phyloP scores from a whole-genome alignment of 148 eudicot species.

The Silene latifolia region DNA sequence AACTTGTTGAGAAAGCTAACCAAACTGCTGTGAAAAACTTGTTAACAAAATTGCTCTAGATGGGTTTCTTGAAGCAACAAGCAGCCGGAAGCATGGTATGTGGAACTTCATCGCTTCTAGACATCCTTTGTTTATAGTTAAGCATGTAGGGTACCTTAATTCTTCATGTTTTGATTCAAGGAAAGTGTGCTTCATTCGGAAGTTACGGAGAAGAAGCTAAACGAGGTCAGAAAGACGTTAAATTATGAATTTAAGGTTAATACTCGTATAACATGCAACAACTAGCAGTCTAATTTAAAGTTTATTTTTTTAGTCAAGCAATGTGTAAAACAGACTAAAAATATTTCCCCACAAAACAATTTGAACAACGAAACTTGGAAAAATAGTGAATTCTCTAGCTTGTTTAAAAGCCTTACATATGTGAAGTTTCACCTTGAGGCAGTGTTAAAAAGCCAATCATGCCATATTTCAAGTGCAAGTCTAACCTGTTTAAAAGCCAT shows the following conservation, averaged over 20 bases:
- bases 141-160: neutral
- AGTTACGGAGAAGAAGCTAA: slow-evolving; percentile 60
- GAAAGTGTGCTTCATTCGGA: slow-evolving; percentile 89
- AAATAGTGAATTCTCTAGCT: slow-evolving; percentile 32
- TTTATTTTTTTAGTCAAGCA: neutral
- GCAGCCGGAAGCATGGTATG: slow-evolving; percentile 73
- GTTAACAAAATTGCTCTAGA: slow-evolving; percentile 75
- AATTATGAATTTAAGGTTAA: slow-evolving; percentile 55
- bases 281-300: neutral
- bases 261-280: no score
- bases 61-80: slow-evolving; percentile 66
- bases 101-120: slow-evolving; percentile 1
- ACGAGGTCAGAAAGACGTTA: slow-evolving; percentile 62
- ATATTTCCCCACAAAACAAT: slow-evolving; percentile 32
- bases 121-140: neutral
- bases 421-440: no score
- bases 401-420: no score
- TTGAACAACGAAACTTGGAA: slow-evolving; percentile 27
- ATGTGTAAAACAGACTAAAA: neutral
- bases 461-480: no score
- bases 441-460: no score
- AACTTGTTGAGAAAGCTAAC: slow-evolving; percentile 73
- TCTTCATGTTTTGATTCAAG: slow-evolving; percentile 31
- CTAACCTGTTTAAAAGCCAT: no score
- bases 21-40: slow-evolving; percentile 51